Evolutionary conservation across 176 grass and related monocot species (phyloP).

Genomic region (Miscanthus lutarioriparius): DNA sequence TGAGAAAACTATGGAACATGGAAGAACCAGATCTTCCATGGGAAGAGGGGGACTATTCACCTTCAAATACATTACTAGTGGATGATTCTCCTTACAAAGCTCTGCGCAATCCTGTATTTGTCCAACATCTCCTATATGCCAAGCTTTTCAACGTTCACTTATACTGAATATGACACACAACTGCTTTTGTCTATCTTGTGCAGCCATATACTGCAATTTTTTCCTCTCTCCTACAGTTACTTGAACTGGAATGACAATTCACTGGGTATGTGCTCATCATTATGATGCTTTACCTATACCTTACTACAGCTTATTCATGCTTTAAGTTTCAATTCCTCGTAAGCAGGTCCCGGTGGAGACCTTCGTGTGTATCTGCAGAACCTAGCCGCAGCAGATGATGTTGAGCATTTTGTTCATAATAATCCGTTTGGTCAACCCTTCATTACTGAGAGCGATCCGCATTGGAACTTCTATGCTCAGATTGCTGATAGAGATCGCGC

Average conservation of each 20-base stretch:
- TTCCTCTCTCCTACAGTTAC: constrained; percentile 62
- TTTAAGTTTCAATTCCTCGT: constrained; percentile 16
- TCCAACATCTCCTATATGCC: constrained; percentile 18
- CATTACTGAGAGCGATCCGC: constrained; percentile 65
- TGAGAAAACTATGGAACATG: constrained; percentile 81
- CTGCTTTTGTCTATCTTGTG: constrained; percentile 30
- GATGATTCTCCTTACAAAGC: constrained; percentile 96
- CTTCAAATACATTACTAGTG: constrained; percentile 80
- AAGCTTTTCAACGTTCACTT: not conserved
- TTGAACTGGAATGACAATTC: constrained; percentile 58
- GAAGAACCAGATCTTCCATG: constrained; percentile 80
- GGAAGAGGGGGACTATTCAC: constrained; percentile 59
- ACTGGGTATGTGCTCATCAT: constrained; percentile 54
- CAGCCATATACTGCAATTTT: constrained; percentile 86
- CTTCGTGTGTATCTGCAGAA: constrained; percentile 81
- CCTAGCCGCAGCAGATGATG: constrained; percentile 58
- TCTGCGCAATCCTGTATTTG: constrained; percentile 74
- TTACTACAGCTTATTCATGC: constrained; percentile 19
- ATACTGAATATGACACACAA: constrained; percentile 17
- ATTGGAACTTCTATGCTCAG: constrained; percentile 80
- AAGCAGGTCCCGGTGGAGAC: constrained; percentile 80
- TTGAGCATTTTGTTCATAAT: constrained; percentile 60
- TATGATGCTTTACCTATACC: constrained; percentile 1
- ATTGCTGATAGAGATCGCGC: constrained; percentile 47
- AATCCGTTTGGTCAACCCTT: constrained; percentile 83